Evolutionary conservation across 352 stramenopile species (phyloP).

Genomic region (Peronospora belbahrii): DNA sequence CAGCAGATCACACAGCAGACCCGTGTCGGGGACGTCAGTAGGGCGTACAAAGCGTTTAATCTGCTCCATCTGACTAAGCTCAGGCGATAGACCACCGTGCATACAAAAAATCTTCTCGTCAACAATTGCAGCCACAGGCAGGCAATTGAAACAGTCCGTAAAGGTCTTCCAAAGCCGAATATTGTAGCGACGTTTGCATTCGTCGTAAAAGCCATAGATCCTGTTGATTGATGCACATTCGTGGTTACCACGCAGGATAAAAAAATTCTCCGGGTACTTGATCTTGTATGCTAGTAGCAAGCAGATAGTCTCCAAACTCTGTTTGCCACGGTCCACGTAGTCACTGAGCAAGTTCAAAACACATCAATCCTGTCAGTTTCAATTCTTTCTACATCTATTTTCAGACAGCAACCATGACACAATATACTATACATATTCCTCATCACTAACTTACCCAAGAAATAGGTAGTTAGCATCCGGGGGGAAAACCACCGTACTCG

Average conservation of each 20-base stretch:
- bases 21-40: slow-evolving; percentile 82
- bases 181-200: slow-evolving; percentile 93
- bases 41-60: slow-evolving; percentile 88
- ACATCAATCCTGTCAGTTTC: slow-evolving; percentile 48
- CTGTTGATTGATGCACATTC: slow-evolving; percentile 98
- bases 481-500: slow-evolving; percentile 87
- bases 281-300: slow-evolving; percentile 98
- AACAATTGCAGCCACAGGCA: slow-evolving; percentile 93
- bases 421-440: not conserved
- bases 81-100: slow-evolving; percentile 89
- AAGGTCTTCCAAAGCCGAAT: slow-evolving; percentile 94
- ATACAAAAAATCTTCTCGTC: slow-evolving; percentile 99
- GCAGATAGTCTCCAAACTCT: slow-evolving; percentile 97
- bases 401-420: not conserved
- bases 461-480: slow-evolving; percentile 64
- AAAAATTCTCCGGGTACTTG: slow-evolving; percentile 98
- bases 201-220: slow-evolving; percentile 99
- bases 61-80: slow-evolving; percentile 96
- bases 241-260: slow-evolving; percentile 97
- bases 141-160: slow-evolving; percentile 98
- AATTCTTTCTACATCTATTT: slow-evolving; percentile 7
- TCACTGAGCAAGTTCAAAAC: slow-evolving; percentile 69
- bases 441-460: slow-evolving; percentile 29
- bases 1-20: slow-evolving; percentile 82
- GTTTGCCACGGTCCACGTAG: slow-evolving; percentile 92